Base-by-base conservation (phyloP, 192 early-diverging fungal species). In the Umbelopsis vinacea region DNA sequence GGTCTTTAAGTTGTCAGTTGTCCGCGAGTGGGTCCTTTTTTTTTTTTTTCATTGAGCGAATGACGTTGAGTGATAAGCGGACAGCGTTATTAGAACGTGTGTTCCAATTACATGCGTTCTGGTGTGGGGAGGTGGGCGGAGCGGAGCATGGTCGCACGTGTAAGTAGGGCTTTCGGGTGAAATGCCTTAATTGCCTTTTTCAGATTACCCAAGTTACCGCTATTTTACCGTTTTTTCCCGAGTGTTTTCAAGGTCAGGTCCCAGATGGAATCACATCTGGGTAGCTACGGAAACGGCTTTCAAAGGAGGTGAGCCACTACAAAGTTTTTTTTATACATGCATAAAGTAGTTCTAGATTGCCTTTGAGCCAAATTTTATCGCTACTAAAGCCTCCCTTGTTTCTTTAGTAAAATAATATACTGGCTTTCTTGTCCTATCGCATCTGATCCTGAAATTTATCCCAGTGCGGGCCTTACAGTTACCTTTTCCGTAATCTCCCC, bases 221-320 rank as follows among this genome's bases (percentile, higher is more conserved):
- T 29, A 19, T 29, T 63, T 63, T 63, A 63, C 57, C 57, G 57
- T 37, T 17, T 37, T 37, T 63, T 63, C 57, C 57, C 57, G 57
- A 63, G 57, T 4, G 14, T 50, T 50, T 50, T 50, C 6, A 43
- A 43, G 40, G 40, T 43, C 40, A 50, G 48, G 19, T 21, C 15
- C 48, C 48, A 50, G 48, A 50, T 21, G 15, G 0, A 12, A 12
- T 1, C 19, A 5, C 15, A 50, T 50, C 46, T 50, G 48, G 48
- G 48, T 50, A 50, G n/a, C 48, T n/a, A 50, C 48, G 48, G 48
- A 15, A 50, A 10, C 40, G 48, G n/a, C 11, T 8, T 10, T 1
- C 5, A 50, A 50, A 21, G 48, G 48, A 50, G n/a, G 15, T 15
- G 19, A 50, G 48, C n/a, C 48, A 50, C 2, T 15, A 19, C 17